Evolutionary conservation across 176 grass and related monocot genomes (phyloP).

Genomic region (Paspalum vaginatum): DNA sequence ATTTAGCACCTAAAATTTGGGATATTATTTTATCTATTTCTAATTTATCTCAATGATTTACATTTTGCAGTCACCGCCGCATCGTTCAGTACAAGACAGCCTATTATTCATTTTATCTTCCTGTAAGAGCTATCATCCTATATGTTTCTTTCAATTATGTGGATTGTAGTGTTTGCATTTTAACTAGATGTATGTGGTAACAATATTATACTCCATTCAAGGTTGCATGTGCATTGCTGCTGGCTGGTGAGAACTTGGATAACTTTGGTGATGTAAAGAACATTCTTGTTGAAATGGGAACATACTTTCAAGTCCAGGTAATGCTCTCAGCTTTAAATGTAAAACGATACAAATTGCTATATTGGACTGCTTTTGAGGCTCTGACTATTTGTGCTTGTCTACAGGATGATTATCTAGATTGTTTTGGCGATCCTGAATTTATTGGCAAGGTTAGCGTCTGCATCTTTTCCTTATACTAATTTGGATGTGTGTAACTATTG

Average conservation of each 20-base stretch:
- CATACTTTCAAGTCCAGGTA: conserved; percentile 98
- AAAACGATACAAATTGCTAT: conserved; percentile 3
- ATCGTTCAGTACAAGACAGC: conserved; percentile 98
- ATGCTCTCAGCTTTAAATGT: neutral
- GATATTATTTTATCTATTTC: conserved; percentile 15
- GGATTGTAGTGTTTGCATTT: neutral
- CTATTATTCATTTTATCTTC: conserved; percentile 98
- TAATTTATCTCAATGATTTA: conserved; percentile 41
- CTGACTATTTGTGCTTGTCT: conserved; percentile 38
- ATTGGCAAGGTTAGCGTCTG: conserved; percentile 78
- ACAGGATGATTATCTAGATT: conserved; percentile 99
- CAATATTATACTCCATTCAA: conserved; percentile 40
- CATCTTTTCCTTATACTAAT: neutral
- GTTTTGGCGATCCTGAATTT: conserved; percentile 88
- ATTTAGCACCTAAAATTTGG: neutral
- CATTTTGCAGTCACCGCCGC: conserved; percentile 68
- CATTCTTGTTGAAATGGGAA: conserved; percentile 97
- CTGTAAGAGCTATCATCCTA: conserved; percentile 51
- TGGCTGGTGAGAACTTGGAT: conserved; percentile 84
- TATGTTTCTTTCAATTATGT: neutral
- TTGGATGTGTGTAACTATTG: conserved; percentile 7
- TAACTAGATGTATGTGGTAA: conserved; percentile 4
- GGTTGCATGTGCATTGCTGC: conserved; percentile 94
- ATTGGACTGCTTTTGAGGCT: conserved; percentile 1
- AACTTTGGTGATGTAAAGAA: conserved; percentile 82